These are phyloP conservation scores for Prunus mume DNA, from an alignment of 306 rosid species.

Conservation along the genomic window DNA sequence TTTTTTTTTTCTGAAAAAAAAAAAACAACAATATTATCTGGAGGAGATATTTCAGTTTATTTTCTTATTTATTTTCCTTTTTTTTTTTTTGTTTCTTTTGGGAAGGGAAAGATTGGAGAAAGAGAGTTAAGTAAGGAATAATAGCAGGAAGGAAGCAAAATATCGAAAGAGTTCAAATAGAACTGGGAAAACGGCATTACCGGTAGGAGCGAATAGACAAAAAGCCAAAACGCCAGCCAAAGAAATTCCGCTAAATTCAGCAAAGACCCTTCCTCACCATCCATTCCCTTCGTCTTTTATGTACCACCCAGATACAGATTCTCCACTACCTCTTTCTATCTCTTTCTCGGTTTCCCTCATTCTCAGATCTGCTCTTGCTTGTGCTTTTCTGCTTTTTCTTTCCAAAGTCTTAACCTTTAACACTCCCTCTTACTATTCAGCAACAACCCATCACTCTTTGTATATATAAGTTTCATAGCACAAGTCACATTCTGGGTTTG, in stretches of 20 bases:
- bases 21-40: not conserved
- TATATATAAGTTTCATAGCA: not conserved
- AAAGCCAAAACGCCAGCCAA: conserved; percentile 26
- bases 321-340: conserved; percentile 43
- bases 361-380: conserved; percentile 15
- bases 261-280: conserved; percentile 48
- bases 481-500: conserved; percentile 29
- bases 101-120: no score
- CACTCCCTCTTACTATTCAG: not conserved
- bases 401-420: conserved; percentile 19
- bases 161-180: not conserved
- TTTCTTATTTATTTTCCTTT: not conserved
- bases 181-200: conserved; percentile 24
- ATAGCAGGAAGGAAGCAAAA: not conserved
- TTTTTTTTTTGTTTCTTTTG: not conserved
- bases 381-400: conserved; percentile 17
- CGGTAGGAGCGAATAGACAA: conserved; percentile 21
- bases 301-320: conserved; percentile 54
- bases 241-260: conserved; percentile 27
- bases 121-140: not conserved
- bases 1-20: no score
- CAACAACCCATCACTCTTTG: not conserved
- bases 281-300: conserved; percentile 36
- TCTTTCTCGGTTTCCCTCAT: not conserved
- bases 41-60: not conserved